Base-by-base conservation (phyloP, 2,329 filamentous ascomycete species). In the Madurella fahalii region DNA sequence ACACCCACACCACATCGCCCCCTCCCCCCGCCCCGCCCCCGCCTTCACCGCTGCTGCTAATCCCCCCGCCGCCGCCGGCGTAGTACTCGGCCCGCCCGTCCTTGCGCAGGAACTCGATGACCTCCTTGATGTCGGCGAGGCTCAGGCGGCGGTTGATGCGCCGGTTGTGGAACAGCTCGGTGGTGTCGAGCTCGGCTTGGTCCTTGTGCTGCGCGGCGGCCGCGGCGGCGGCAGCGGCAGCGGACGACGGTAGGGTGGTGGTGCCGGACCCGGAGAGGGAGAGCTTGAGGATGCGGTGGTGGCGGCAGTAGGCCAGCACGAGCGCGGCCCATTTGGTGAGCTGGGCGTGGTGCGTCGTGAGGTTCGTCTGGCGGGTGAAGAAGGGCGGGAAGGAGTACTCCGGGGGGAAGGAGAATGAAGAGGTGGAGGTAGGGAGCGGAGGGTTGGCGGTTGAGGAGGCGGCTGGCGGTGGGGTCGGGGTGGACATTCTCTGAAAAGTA, bases 241-340 rank as follows among this genome's bases (percentile, higher is more conserved):
- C 40, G 47, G n/a, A n/a, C n/a, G n/a, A n/a, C n/a, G n/a, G n/a
- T n/a, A n/a, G n/a, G n/a, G 17, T 48, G 48, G 50, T 52, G 32
- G 63, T 74, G 65, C 71, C 74, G 41, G 84, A 76, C 51, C 82
- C 75, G 50, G 72, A 74, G 50, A 95, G 76, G 4, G 85, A 80
- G 52, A 97, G 82, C 53, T 83, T 83, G 77, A 85, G 96, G 67
- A 92, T 75, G 63, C 83, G 84, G 75, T 93, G 79, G 73, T 89
- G 81, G 0, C 84, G 83, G 72, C 88, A 90, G 84, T 95, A 96
- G 67, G 85, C 72, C 58, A 91, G 90, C 67, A 97, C 83, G 15
- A 96, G 82, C 32, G 82, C 72, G n/a, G 87, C 85, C 94, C 94
- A 99, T 72, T 92, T 92, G 56, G 81, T 77, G 58, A 91, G 84